Percentiles rank a stretch among this genome's conserved stretches.
Evolutionary conservation across 371 early-diverging fungal species (phyloP).

Genomic region (Synchytrium microbalum): DNA sequence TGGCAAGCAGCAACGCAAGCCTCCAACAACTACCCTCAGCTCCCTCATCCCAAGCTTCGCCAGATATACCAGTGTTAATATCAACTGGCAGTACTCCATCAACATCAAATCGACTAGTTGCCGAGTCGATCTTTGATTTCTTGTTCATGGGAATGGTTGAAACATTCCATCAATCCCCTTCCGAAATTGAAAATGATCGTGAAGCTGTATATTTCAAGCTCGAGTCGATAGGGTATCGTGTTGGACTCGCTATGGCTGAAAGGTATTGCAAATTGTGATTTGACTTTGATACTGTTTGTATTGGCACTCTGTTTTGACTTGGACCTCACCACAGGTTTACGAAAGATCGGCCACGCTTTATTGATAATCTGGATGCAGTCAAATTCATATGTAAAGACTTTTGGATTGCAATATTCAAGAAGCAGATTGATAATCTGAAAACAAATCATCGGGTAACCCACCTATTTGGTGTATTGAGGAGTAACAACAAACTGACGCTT

Average conservation of each 20-base stretch:
- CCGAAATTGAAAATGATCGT: constrained; percentile 40
- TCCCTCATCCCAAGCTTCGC: no score
- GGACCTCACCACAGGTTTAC: constrained; percentile 57
- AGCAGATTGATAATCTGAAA: constrained; percentile 94
- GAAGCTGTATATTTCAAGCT: constrained; percentile 79
- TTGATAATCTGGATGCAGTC: constrained; percentile 86
- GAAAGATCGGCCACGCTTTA: constrained; percentile 71
- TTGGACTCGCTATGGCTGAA: constrained; percentile 81
- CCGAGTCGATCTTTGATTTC: constrained; percentile 38
- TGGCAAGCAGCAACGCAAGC: no score
- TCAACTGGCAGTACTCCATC: no score
- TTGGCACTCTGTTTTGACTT: constrained; percentile 1
- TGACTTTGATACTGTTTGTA: constrained; percentile 4
- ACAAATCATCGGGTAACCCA: constrained; percentile 84
- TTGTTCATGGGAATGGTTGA: constrained; percentile 74
- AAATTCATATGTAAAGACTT: constrained; percentile 97
- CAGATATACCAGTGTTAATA: no score
- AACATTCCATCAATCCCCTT: constrained; percentile 41
- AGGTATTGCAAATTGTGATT: constrained; percentile 41
- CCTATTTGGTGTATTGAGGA: neutral
- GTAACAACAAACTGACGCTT: neutral
- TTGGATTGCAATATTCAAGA: constrained; percentile 88
- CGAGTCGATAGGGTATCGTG: constrained; percentile 80
- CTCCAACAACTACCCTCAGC: no score
- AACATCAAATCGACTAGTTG: neutral